These are phyloP conservation scores for Streptanthus diversifolius DNA, from an alignment of 345 rosid species.

Conservation along the genomic window DNA sequence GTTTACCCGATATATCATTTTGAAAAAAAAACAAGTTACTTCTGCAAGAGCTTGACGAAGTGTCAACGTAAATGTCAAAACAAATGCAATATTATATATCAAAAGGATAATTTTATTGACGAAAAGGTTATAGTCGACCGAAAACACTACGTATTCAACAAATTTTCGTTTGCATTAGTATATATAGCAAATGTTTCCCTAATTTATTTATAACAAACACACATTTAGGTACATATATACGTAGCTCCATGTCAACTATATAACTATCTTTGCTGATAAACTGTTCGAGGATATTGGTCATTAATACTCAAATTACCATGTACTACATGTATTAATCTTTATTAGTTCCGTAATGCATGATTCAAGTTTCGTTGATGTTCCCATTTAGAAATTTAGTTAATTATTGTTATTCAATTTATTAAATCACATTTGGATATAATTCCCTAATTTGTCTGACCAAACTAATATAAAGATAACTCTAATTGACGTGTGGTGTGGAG, in stretches of 20 bases:
- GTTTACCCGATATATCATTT: neutral
- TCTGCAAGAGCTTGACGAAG: too few species aligned
- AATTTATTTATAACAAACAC: constrained; percentile 2
- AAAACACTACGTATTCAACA: too few species aligned
- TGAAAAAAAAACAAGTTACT: too few species aligned
- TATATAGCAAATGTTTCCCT: too few species aligned
- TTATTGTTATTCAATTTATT: neutral
- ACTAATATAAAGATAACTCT: constrained; percentile 19
- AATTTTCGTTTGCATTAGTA: too few species aligned
- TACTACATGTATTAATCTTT: neutral
- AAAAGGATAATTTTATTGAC: too few species aligned
- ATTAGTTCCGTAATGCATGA: neutral
- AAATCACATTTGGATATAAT: neutral
- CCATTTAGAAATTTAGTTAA: neutral
- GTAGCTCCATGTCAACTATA: neutral
- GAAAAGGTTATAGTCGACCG: too few species aligned
- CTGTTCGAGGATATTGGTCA: neutral
- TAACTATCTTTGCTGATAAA: neutral
- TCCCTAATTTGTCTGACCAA: neutral
- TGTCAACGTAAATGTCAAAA: too few species aligned
- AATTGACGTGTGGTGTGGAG: neutral
- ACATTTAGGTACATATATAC: neutral
- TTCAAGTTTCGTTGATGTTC: neutral
- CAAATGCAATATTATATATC: too few species aligned
- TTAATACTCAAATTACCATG: neutral